A percentile compares a stretch with the other conserved stretches of the same genome.
phyloP scores from a whole-genome alignment of 371 early-diverging fungal species.

The Mortierella sp. region DNA sequence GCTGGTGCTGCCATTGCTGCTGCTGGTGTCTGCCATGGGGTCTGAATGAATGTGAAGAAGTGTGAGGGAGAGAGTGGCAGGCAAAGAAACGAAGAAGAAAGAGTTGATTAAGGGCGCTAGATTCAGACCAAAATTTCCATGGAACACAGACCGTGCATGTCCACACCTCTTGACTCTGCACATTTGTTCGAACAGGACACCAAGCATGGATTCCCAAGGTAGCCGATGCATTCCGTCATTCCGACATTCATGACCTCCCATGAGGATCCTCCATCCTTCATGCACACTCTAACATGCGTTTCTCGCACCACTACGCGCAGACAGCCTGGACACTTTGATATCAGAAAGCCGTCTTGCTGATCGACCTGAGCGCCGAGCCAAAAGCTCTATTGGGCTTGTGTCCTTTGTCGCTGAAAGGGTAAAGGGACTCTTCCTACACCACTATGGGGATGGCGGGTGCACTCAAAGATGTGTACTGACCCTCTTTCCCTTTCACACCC shows the following conservation, averaged over 20 bases:
- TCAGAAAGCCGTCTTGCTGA: slow-evolving; percentile 16
- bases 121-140: too few species aligned
- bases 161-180: background rate
- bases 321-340: slow-evolving; percentile 26
- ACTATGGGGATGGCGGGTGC: too few species aligned
- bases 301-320: background rate
- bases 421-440: background rate
- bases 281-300: background rate
- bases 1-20: background rate
- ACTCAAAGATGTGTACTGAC: too few species aligned
- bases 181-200: too few species aligned
- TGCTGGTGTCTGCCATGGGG: background rate
- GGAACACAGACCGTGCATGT: too few species aligned
- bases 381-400: slow-evolving; percentile 30
- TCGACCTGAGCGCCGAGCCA: slow-evolving; percentile 42
- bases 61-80: background rate
- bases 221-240: background rate
- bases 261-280: background rate
- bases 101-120: too few species aligned
- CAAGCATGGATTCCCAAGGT: slow-evolving; percentile 15
- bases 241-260: background rate
- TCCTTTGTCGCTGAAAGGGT: slow-evolving; percentile 21
- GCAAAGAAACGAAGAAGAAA: background rate
- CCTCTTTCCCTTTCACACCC: background rate
- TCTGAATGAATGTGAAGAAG: slow-evolving; percentile 5